Evolutionary conservation across 1,284 basidiomycete species (phyloP).

Genomic region (Ceratobasidium sp.): DNA sequence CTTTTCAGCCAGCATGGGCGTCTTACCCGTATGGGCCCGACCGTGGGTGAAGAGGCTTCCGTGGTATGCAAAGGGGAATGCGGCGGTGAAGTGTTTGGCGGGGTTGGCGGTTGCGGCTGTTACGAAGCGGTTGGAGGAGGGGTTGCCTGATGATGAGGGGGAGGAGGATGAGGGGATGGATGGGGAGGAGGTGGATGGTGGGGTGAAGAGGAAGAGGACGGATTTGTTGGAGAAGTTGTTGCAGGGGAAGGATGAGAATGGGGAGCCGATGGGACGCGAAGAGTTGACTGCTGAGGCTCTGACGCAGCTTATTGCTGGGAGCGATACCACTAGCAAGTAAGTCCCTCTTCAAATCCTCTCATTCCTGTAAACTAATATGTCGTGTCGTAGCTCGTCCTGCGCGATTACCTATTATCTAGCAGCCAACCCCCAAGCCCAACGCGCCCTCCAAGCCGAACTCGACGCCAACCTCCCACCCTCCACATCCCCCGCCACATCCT

Average conservation of each 20-base stretch:
- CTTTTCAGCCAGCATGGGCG: slow-evolving; percentile 86
- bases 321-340: slow-evolving; percentile 86
- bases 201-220: slow-evolving; percentile 71
- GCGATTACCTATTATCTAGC: slow-evolving; percentile 89
- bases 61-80: slow-evolving; percentile 79
- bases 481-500: slow-evolving; percentile 59
- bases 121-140: slow-evolving; percentile 71
- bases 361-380: slow-evolving; percentile 1
- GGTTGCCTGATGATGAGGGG: not conserved
- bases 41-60: slow-evolving; percentile 60
- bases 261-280: slow-evolving; percentile 79
- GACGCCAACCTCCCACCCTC: slow-evolving; percentile 80
- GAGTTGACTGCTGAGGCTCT: slow-evolving; percentile 89
- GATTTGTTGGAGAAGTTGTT: slow-evolving; percentile 87
- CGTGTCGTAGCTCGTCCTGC: slow-evolving; percentile 74
- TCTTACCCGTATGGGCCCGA: slow-evolving; percentile 72
- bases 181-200: slow-evolving; percentile 49
- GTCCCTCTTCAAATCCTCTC: slow-evolving; percentile 50
- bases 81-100: slow-evolving; percentile 79
- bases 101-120: slow-evolving; percentile 87
- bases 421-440: slow-evolving; percentile 72
- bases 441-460: slow-evolving; percentile 82
- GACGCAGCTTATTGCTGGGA: slow-evolving; percentile 86
- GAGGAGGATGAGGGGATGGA: not conserved
- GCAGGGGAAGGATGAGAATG: slow-evolving; percentile 79